Evolutionary conservation across 352 stramenopile genomes (phyloP), one percentile per base, ranked within the genome.

Genomic region (Saprolegnia parasitica): DNA sequence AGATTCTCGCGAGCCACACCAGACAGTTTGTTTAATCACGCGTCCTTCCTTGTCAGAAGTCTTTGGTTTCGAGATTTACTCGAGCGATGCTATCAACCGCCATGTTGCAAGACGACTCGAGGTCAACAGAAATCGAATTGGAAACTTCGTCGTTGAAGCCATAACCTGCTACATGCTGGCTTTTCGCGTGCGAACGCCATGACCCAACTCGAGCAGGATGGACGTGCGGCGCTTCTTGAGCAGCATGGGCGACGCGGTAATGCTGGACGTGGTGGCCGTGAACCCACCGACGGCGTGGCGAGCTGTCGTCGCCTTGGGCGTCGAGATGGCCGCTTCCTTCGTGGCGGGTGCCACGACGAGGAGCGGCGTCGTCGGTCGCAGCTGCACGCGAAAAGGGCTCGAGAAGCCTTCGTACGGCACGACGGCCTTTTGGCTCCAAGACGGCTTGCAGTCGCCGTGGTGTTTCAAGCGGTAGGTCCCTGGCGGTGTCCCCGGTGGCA

Each of bases 381-480:
- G 42, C 42, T 49, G 13, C 42, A 49, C 42, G 42, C 11, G 3
- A 71, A 94, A 94, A 32, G 60, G 35, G 8, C 82, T 86, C 26
- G 86, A 92, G 4, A 83, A 67, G 18, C 86, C 86, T 8, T 74
- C 77, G 63, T 91, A 94, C 6, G 72, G 58, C 39, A 67, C 74
- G 39, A 89, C 73, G 35, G 56, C 49, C 11, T 73, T 78, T 46
- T 71, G 57, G 26, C 74, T 79, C n/a, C 90, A 78, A 60, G 88
- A 79, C n/a, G 77, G 76, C 66, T 92, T 94, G 73, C 73, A 85
- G 73, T 94, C 78, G 32, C 86, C 84, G 54, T 91, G 90, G 29
- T 90, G 78, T 75, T 92, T 92, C 52, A 94, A 78, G 11, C 86
- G 81, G 64, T 94, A 94, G 45, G 68, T 79, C 5, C 83, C 81